phyloP scores from a whole-genome alignment of 2,329 filamentous ascomycete species.

The Epichloe uncinata region DNA sequence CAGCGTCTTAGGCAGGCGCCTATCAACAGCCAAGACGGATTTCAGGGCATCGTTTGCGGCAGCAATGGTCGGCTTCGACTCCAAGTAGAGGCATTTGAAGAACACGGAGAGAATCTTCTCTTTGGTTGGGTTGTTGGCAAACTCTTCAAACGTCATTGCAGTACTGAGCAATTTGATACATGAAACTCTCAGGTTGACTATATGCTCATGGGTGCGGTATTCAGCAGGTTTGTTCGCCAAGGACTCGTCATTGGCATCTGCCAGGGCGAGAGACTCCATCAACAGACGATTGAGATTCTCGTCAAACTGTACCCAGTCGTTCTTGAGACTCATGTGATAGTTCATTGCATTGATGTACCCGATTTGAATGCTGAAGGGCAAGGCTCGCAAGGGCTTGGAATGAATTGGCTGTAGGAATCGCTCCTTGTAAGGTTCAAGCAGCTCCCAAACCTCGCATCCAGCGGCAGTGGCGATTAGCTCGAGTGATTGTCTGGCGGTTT shows the following conservation, averaged over 20 bases:
- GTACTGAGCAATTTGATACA: constrained; percentile 89
- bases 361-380: constrained; percentile 92
- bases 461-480: constrained; percentile 69
- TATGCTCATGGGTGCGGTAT: constrained; percentile 89
- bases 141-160: constrained; percentile 87
- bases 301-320: constrained; percentile 82
- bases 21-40: constrained; percentile 74
- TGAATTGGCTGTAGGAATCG: constrained; percentile 84
- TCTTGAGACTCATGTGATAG: constrained; percentile 81
- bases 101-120: constrained; percentile 81
- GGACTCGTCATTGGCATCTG: constrained; percentile 88
- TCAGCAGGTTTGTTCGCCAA: constrained; percentile 87
- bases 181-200: constrained; percentile 80
- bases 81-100: constrained; percentile 94
- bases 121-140: constrained; percentile 56
- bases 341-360: constrained; percentile 97
- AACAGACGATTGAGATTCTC: constrained; percentile 81
- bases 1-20: constrained; percentile 87
- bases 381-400: constrained; percentile 80
- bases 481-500: constrained; percentile 71
- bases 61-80: constrained; percentile 82
- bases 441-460: constrained; percentile 68
- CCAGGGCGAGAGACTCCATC: constrained; percentile 84
- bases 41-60: constrained; percentile 86
- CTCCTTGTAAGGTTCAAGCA: constrained; percentile 83